phyloP scores from a whole-genome alignment of 768 basidiomycete genomes.

The Serpula lacrymans region DNA sequence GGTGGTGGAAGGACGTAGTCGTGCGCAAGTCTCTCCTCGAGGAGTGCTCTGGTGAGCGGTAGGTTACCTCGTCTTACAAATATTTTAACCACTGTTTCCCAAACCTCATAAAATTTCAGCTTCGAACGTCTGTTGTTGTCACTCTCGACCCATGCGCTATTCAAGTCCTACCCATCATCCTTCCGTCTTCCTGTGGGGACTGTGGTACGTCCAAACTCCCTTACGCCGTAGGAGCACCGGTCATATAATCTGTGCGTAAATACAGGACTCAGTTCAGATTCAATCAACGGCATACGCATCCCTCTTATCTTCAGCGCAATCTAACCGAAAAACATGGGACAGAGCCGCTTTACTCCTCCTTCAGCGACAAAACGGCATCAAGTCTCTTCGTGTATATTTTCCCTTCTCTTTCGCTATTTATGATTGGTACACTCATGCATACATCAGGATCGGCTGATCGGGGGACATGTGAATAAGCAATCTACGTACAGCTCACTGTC shows the following conservation, averaged over 20 bases:
- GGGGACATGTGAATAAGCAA: no score
- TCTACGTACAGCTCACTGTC: conserved; percentile 24
- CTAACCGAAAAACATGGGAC: conserved; percentile 33
- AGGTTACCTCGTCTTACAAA: conserved; percentile 6
- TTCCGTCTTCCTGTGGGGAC: conserved; percentile 7
- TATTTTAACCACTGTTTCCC: not conserved
- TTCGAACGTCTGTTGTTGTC: conserved; percentile 51
- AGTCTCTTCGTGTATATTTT: conserved; percentile 17
- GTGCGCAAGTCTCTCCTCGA: conserved; percentile 55
- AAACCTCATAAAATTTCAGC: conserved; percentile 25
- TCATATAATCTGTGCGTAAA: no score
- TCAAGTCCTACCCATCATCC: conserved; percentile 33
- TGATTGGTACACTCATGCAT: no score
- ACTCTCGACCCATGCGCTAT: conserved; percentile 48
- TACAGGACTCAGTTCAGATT: no score
- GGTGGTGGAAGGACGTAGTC: conserved; percentile 59
- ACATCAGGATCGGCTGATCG: no score
- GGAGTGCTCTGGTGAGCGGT: conserved; percentile 53
- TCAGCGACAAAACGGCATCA: conserved; percentile 31
- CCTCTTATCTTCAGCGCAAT: conserved; percentile 29
- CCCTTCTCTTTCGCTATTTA: conserved; percentile 8
- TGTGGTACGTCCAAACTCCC: conserved; percentile 16
- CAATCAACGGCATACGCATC: conserved; percentile 34
- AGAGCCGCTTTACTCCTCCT: conserved; percentile 33
- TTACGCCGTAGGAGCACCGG: no score